A percentile compares a stretch with the other conserved stretches of the same genome.
These are phyloP conservation scores for Irpex sp. DNA, from an alignment of 1,284 basidiomycete genomes.

Conservation along the genomic window DNA sequence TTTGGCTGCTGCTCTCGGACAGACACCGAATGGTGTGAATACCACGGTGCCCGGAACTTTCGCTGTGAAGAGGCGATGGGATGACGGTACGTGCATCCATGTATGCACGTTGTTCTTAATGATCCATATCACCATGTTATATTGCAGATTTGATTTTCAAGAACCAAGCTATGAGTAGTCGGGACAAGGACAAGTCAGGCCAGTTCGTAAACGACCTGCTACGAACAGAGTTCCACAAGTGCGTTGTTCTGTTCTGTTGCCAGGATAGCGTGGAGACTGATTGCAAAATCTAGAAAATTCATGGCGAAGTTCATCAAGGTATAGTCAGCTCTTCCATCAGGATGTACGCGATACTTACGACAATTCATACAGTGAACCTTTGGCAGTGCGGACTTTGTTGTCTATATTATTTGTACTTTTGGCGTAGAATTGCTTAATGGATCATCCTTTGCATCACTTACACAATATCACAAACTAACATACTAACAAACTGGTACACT, in stretches of 20 bases:
- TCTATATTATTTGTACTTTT: background rate
- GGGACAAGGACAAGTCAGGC: slow-evolving; percentile 68
- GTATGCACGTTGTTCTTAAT: background rate
- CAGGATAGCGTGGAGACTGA: slow-evolving; percentile 8
- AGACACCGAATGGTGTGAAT: slow-evolving; percentile 58
- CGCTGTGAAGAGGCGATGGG: slow-evolving; percentile 91
- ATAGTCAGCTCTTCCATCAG: slow-evolving; percentile 10
- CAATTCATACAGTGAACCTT: background rate
- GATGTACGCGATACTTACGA: background rate
- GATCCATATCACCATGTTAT: slow-evolving; percentile 1
- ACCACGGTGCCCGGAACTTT: slow-evolving; percentile 82
- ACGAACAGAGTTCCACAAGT: slow-evolving; percentile 91
- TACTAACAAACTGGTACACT: no score
- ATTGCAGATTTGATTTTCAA: slow-evolving; percentile 89
- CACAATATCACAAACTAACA: no score
- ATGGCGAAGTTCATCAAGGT: slow-evolving; percentile 80
- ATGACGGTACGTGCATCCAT: slow-evolving; percentile 64
- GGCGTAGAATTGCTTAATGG: background rate
- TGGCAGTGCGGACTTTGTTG: background rate
- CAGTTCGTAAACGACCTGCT: slow-evolving; percentile 93
- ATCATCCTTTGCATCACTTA: background rate
- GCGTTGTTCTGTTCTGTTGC: slow-evolving; percentile 26
- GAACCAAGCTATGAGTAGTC: slow-evolving; percentile 80
- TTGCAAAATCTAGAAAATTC: slow-evolving; percentile 53
- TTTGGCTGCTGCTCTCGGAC: slow-evolving; percentile 83